Base-by-base conservation (phyloP, 352 stramenopile species). In the Plasmopara viticola region DNA sequence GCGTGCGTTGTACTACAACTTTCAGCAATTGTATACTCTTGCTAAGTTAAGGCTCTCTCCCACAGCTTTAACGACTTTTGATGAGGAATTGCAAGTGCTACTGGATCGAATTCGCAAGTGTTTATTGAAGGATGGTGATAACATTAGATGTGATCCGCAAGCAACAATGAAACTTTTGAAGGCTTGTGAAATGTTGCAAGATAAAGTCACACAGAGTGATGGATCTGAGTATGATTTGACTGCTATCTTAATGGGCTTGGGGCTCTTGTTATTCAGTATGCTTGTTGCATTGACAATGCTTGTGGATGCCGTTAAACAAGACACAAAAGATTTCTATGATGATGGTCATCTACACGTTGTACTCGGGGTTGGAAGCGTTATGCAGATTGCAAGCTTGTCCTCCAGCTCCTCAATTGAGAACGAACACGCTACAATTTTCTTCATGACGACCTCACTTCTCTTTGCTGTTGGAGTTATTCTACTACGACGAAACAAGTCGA, bases 331-430 rank as follows among this genome's bases (percentile, higher is more conserved):
- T 12, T 9, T 39, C 0, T 30, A 44, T 12, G 38, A n/a, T 14
- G 34, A 20, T 13, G 48, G n/a, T 8, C 12, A 37, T 12, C 17
- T 68, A 6, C 4, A 57, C 29, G 10, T 5, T 29, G 39, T 66
- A 18, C 30, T 72, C 18, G 40, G 41, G 37, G 28, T 57, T 7
- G 64, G 62, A 9, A 64, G 51, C 30, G 42, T 70, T 25, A 40
- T 77, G 10, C 76, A 90, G 25, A 78, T 88, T 48, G 57, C 58
- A 13, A 90, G 72, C 30, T 58, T 92, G 15, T 80, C 79, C 0
- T 93, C 82, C 1, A 92, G 76, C 30, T 95, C 84, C 5, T 90
- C 81, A 15, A 94, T 95, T 31, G 86, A 95, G 49, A 95, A 95
- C 54, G 86, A 95, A 50, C 86, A 95, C 50, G 84, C 83, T 10